These are phyloP conservation scores for Astragalus membranaceus DNA, from an alignment of 306 rosid genomes.

Conservation along the genomic window DNA sequence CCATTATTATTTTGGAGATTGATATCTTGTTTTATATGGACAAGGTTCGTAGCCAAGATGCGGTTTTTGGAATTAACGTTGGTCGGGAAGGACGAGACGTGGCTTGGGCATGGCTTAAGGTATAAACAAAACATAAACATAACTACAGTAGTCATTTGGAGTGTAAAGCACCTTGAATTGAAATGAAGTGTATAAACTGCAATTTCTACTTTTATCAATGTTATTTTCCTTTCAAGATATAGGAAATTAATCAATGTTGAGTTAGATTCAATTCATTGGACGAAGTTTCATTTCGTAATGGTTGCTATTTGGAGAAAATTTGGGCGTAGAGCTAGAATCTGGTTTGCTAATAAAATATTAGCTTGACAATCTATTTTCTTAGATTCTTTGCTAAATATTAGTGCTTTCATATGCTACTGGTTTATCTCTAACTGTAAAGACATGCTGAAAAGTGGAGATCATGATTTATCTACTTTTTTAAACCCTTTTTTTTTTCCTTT, in stretches of 20 bases:
- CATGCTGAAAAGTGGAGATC: neutral
- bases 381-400: too few species aligned
- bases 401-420: slow-evolving; percentile 7
- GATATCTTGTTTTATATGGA: slow-evolving; percentile 18
- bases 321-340: neutral
- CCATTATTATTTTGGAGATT: slow-evolving; percentile 12
- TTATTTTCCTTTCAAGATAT: slow-evolving; percentile 1
- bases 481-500: neutral
- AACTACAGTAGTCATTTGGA: neutral
- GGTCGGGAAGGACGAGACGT: slow-evolving; percentile 63
- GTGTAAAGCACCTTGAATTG: neutral
- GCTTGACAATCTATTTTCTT: neutral
- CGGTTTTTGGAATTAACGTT: slow-evolving; percentile 56
- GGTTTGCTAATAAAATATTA: neutral
- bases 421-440: neutral
- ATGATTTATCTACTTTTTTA: neutral
- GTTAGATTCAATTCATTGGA: slow-evolving; percentile 12
- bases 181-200: neutral
- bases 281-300: neutral
- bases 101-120: slow-evolving; percentile 93
- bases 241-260: slow-evolving; percentile 4
- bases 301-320: neutral
- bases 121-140: slow-evolving; percentile 25
- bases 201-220: neutral
- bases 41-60: slow-evolving; percentile 91